These are phyloP conservation scores for Acacia acuminata DNA, from an alignment of 306 rosid species.

Conservation along the genomic window DNA sequence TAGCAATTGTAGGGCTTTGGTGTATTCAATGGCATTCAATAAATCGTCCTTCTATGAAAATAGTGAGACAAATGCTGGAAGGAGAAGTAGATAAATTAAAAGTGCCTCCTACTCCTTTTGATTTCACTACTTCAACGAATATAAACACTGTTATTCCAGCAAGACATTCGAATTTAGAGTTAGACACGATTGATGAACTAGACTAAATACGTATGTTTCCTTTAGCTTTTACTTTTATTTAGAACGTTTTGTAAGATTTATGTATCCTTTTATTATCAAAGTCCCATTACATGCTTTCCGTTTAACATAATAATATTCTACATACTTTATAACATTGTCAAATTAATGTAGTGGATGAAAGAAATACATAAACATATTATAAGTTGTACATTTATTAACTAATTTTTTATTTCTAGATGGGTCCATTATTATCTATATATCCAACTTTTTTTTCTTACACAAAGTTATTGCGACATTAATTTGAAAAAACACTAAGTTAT, in stretches of 20 bases:
- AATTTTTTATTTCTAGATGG: too few relatives aligned
- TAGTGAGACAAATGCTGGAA: slow-evolving; percentile 27
- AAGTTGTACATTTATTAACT: too few relatives aligned
- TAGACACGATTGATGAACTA: slow-evolving; percentile 10
- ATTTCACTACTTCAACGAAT: neutral
- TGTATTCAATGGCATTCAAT: slow-evolving; percentile 26
- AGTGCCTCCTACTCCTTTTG: slow-evolving; percentile 13
- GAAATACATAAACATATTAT: too few relatives aligned
- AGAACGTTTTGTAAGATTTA: neutral
- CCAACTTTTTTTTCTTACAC: too few relatives aligned
- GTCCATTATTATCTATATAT: too few relatives aligned
- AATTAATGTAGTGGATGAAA: too few relatives aligned
- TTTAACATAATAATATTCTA: too few relatives aligned
- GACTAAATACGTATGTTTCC: neutral
- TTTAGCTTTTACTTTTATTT: neutral
- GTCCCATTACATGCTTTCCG: too few relatives aligned
- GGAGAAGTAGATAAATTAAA: neutral
- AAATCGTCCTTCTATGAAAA: slow-evolving; percentile 30
- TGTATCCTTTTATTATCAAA: neutral
- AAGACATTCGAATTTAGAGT: neutral
- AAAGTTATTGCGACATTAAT: too few relatives aligned
- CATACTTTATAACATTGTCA: too few relatives aligned
- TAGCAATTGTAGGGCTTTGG: slow-evolving; percentile 33
- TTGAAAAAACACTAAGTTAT: too few relatives aligned
- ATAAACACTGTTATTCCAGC: neutral